phyloP scores from a whole-genome alignment of 768 basidiomycete species.

The Psilocybe cubensis region DNA sequence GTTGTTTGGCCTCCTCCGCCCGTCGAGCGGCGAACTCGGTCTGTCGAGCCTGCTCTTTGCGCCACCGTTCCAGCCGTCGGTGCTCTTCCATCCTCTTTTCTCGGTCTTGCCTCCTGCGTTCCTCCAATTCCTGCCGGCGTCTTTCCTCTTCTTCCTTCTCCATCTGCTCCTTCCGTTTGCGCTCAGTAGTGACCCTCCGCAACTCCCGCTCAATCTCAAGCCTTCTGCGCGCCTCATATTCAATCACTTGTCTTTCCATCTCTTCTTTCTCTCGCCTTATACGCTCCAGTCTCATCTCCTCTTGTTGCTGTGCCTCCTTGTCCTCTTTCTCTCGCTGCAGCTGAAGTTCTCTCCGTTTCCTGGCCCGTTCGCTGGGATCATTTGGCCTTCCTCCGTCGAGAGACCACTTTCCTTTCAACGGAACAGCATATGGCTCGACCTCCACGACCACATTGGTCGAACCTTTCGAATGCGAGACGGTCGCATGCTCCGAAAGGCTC shows the following conservation, averaged over 20 bases:
- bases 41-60: slow-evolving; percentile 48
- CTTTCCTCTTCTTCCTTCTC: slow-evolving; percentile 52
- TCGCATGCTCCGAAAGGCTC: slow-evolving; percentile 45
- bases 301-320: slow-evolving; percentile 44
- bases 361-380: slow-evolving; percentile 39
- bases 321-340: slow-evolving; percentile 46
- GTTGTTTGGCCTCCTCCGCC: slow-evolving; percentile 44
- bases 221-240: slow-evolving; percentile 46
- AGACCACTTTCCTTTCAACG: slow-evolving; percentile 42
- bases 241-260: slow-evolving; percentile 39
- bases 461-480: slow-evolving; percentile 37
- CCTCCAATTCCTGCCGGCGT: slow-evolving; percentile 45
- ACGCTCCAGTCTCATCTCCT: slow-evolving; percentile 43
- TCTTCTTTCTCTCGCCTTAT: slow-evolving; percentile 48
- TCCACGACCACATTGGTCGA: slow-evolving; percentile 32
- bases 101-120: slow-evolving; percentile 48
- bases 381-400: slow-evolving; percentile 22
- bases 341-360: slow-evolving; percentile 33
- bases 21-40: slow-evolving; percentile 48
- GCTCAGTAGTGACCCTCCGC: slow-evolving; percentile 36
- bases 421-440: slow-evolving; percentile 22
- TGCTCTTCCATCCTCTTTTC: slow-evolving; percentile 55
- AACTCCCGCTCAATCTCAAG: slow-evolving; percentile 45
- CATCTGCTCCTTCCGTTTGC: slow-evolving; percentile 38
- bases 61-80: slow-evolving; percentile 54